These are phyloP conservation scores for Akebia trifoliata DNA, from an alignment of 164 flowering plant genomes.

Conservation along the genomic window DNA sequence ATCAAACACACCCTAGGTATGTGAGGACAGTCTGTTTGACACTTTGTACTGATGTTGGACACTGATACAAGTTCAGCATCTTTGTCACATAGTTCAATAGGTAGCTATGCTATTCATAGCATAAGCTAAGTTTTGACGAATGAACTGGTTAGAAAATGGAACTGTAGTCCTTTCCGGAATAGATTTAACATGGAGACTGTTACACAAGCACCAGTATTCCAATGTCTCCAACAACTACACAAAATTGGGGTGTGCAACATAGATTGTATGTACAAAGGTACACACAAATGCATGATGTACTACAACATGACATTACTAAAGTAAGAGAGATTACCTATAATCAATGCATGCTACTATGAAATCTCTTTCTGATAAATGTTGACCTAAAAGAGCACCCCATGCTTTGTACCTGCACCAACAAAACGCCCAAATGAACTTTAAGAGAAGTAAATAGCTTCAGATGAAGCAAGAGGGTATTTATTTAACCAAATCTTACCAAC, in stretches of 20 bases:
- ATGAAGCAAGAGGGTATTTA: not conserved
- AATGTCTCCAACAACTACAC: not conserved
- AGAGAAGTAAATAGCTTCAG: not conserved
- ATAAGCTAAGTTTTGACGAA: not conserved
- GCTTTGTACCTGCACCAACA: constrained; percentile 76
- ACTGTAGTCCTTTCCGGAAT: not conserved
- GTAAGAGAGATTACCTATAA: constrained; percentile 56
- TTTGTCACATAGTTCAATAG: no score
- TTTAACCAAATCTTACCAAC: not conserved
- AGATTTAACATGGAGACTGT: no score
- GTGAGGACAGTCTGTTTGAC: no score
- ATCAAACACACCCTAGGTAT: no score
- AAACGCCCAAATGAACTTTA: not conserved
- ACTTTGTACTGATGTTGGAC: no score
- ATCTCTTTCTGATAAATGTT: constrained; percentile 75
- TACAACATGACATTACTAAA: constrained; percentile 1
- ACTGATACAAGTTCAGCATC: no score
- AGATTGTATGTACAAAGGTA: not conserved
- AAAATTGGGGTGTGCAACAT: no score
- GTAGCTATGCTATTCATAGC: not conserved
- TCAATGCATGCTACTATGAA: constrained; percentile 94
- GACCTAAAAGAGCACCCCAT: constrained; percentile 94
- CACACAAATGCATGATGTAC: not conserved
- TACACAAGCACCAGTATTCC: not conserved
- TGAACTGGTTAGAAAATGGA: not conserved